Evolutionary conservation across 306 rosid species (phyloP), one percentile per base, ranked within the genome.

Genomic region (Vigna unguiculata): DNA sequence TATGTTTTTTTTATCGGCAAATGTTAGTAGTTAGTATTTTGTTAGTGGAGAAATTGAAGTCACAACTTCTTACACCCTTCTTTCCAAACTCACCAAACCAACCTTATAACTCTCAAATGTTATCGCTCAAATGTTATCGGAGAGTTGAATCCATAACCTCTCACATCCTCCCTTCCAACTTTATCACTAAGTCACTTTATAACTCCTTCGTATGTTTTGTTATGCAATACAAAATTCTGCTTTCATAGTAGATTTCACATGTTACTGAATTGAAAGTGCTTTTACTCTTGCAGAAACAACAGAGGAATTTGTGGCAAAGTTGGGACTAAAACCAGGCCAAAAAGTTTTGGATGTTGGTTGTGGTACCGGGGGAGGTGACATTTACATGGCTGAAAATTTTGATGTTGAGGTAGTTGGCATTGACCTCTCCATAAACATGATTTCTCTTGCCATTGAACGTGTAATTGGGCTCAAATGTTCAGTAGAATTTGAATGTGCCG

Each of bases 401-500:
- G 93, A 89, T 65, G 97, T 86, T 25, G 97, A 95, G 66, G 97
- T 92, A 34, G 87, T 90, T 48, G 98, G 91, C 74, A 95, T 95
- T 69, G 98, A 95, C 84, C 93, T 92, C 34, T 95, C 99, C n/a
- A 80, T 95, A 57, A 95, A 95, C 49, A 90, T 92, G 97, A 89
- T 95, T 54, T 95, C 99, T 11, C 76, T 95, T 25, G 97, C 99
- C 17, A 86, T 95, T 8, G 98, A 95, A 80, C 90, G 88, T 4
- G 90, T 93, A 1, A 89, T 90, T 48, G 97, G 97, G 52, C 96
- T 89, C 78, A 84, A 89, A 76, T 92, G 87, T 57, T n/a, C 87
- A 0, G 92, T 92, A 0, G 99, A 95, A 75, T 92, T 95, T 51
- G 99, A 95, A 84, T 96, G 91, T 7, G 96, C 87, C 2, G 97